Base-by-base conservation (phyloP, 768 basidiomycete genomes). In the Tricholoma flavovirens region DNA sequence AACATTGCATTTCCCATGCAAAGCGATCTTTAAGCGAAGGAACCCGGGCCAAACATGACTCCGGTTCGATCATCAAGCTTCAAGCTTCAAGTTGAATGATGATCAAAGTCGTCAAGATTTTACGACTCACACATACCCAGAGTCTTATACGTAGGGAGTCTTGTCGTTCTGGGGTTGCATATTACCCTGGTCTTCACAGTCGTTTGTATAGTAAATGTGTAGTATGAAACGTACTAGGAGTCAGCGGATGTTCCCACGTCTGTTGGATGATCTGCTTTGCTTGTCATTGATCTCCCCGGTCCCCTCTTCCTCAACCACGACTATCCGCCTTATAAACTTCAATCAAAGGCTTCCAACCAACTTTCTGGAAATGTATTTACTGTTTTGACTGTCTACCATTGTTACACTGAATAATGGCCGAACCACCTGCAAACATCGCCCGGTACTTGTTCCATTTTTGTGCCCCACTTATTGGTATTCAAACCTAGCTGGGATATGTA, bases 391-490 rank as follows among this genome's bases (percentile, higher is more conserved):
- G 45, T 61, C 45, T 46, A 64, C 66, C 64, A 66, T 56, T 51
- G 51, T 26, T 56, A 48, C 33, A 43, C 59, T 49, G 29, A 49
- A 66, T 63, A 43, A 79, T 80, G 78, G 62, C 74, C 61, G 77
- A 80, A 70, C 71, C 72, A 59, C 71, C 77, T 59, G 67, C 72
- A 62, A 65, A 64, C 58, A 68, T 78, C 62, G 76, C 75, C 71
- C 73, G 75, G 78, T 80, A 65, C 53, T 60, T 66, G 57, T 63
- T 58, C 64, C 54, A 32, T 52, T 40, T 51, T 32, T 40, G 33
- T 51, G 46, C 9, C n/a, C 26, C 7, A 49, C 29, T 49, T 29
- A 30, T 49, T 8, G 29, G 46, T 49, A 49, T 49, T 49, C 29
- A 49, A 30, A 17, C 5, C 26, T 48, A 14, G 46, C 46, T 48